A percentile compares a stretch with the other conserved stretches of the same genome.
Evolutionary conservation across 2,329 filamentous ascomycete genomes (phyloP).

Genomic region (Cytospora mali): DNA sequence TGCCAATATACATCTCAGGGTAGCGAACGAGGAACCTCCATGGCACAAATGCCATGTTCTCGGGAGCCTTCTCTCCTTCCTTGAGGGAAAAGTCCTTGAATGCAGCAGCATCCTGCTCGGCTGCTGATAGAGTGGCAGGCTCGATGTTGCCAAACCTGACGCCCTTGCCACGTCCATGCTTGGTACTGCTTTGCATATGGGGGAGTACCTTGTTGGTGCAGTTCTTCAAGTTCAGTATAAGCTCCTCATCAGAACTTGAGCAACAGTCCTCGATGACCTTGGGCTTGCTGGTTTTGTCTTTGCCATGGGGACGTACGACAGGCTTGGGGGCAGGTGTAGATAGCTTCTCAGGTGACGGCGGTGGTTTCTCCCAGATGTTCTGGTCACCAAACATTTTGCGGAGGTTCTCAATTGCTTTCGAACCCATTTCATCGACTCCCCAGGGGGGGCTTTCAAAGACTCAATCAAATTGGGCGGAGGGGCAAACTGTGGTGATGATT

Average conservation of each 20-base stretch:
- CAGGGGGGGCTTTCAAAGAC: neutral
- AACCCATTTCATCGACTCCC: neutral
- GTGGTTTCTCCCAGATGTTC: conserved; percentile 18
- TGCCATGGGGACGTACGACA: neutral
- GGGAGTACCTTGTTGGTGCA: conserved; percentile 7
- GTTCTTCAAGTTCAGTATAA: neutral
- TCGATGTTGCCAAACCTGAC: neutral
- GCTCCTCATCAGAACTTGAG: conserved; percentile 12
- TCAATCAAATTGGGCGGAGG: neutral
- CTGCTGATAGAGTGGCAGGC: neutral
- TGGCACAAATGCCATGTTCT: conserved; percentile 46
- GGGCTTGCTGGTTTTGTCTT: neutral
- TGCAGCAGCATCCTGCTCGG: conserved; percentile 10
- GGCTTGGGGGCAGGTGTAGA: neutral
- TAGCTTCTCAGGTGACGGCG: neutral
- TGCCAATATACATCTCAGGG: conserved; percentile 60
- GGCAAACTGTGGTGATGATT: neutral
- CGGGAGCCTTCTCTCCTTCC: conserved; percentile 34
- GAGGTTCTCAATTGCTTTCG: conserved; percentile 9
- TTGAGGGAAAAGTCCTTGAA: conserved; percentile 28
- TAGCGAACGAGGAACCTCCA: conserved; percentile 60
- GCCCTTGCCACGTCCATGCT: neutral
- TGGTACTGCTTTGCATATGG: neutral
- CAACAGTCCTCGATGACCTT: neutral
- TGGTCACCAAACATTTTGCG: conserved; percentile 18